phyloP scores from a whole-genome alignment of 2,329 filamentous ascomycete species.

The Colletotrichum sp. region DNA sequence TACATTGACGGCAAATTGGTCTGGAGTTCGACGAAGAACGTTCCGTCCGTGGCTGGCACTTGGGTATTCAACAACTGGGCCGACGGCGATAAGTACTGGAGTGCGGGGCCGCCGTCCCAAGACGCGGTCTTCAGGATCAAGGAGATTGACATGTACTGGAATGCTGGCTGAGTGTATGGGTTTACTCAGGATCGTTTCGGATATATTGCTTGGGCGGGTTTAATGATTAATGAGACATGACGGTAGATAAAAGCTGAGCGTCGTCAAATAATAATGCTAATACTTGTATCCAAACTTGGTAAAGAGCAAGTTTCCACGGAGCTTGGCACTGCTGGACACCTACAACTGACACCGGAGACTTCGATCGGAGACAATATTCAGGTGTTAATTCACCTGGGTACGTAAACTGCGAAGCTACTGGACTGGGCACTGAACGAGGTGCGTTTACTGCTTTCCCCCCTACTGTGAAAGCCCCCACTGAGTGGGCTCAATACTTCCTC shows the following conservation, averaged over 20 bases:
- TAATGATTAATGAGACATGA: background rate
- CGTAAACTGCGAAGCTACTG: no score
- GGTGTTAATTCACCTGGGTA: no score
- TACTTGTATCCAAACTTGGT: background rate
- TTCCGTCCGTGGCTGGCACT: constrained; percentile 25
- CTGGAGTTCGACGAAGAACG: constrained; percentile 28
- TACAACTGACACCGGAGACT: no score
- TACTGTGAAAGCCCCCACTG: no score
- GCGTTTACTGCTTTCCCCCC: no score
- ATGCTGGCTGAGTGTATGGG: background rate
- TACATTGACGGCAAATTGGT: constrained; percentile 29
- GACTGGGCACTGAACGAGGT: no score
- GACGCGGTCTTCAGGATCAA: constrained; percentile 24
- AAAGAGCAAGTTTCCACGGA: background rate
- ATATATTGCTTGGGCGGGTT: background rate
- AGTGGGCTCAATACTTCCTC: no score
- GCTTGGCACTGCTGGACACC: no score
- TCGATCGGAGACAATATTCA: no score
- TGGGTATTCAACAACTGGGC: constrained; percentile 37
- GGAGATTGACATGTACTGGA: constrained; percentile 29
- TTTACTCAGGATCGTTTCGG: background rate
- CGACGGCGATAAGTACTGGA: constrained; percentile 30
- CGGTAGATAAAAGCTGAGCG: background rate
- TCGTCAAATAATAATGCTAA: background rate
- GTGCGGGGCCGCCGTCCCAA: constrained; percentile 27